These are phyloP conservation scores for Sporopachydermia quercuum DNA, from an alignment of 805 yeast genomes.

Conservation along the genomic window DNA sequence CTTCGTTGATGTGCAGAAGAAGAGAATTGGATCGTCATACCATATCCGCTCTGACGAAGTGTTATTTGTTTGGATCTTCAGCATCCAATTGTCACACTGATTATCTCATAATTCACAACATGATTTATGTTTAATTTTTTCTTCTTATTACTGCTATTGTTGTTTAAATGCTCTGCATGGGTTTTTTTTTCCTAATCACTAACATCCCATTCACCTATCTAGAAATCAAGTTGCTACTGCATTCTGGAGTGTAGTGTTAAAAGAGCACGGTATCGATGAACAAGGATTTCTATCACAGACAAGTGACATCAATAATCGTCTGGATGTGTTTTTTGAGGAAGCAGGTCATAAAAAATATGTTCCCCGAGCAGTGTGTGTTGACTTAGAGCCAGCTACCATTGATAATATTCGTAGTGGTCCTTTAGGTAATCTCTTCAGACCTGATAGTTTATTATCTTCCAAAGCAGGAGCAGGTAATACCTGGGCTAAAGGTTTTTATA, in stretches of 20 bases:
- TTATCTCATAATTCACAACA: no score
- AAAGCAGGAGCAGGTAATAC: slow-evolving; percentile 91
- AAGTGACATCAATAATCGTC: slow-evolving; percentile 25
- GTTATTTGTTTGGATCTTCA: no score
- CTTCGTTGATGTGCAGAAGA: no score
- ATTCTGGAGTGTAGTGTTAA: slow-evolving; percentile 22
- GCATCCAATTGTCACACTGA: no score
- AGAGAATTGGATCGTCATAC: no score
- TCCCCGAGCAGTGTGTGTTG: slow-evolving; percentile 86
- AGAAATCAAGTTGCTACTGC: slow-evolving; percentile 12
- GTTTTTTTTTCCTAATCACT: neutral
- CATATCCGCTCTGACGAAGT: no score
- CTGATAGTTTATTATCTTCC: slow-evolving; percentile 81
- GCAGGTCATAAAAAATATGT: slow-evolving; percentile 61
- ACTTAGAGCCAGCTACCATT: slow-evolving; percentile 88
- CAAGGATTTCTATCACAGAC: slow-evolving; percentile 16
- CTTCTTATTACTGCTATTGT: no score
- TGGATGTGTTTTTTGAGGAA: slow-evolving; percentile 79
- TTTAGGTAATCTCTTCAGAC: slow-evolving; percentile 81
- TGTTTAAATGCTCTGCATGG: neutral
- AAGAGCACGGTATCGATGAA: slow-evolving; percentile 21
- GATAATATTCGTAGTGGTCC: slow-evolving; percentile 68
- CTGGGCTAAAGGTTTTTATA: slow-evolving; percentile 96
- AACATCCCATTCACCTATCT: slow-evolving; percentile 7
- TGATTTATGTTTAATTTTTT: no score